Conservation (phyloP, 139 green algal genomes). For the Chlamydomonas schloesseri region DNA sequence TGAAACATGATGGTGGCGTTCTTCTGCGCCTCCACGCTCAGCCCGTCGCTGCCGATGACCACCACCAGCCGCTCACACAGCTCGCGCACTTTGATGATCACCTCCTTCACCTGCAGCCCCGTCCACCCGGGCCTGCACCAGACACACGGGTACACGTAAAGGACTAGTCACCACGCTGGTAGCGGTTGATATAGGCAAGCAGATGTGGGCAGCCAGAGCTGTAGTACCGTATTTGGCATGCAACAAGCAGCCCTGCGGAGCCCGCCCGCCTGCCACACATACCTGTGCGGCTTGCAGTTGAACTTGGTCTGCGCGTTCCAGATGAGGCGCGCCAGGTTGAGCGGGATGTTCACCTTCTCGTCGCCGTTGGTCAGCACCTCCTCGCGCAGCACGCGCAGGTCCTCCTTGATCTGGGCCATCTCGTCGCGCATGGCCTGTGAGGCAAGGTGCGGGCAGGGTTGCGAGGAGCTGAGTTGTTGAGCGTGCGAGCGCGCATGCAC, state of each 20-base stretch:
- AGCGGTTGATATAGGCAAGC: too few species aligned
- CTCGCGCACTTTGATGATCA: constrained; percentile 64
- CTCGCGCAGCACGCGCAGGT: constrained; percentile 83
- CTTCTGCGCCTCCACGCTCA: constrained; percentile 92
- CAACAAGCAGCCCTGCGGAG: too few species aligned
- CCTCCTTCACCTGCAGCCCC: constrained; percentile 26
- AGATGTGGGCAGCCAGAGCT: too few species aligned
- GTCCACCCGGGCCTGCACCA: constrained; percentile 29
- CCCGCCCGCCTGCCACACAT: too few species aligned
- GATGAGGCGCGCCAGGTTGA: constrained; percentile 94
- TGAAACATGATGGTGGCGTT: constrained; percentile 97
- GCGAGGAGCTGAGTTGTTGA: too few species aligned
- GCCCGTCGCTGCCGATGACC: constrained; percentile 85
- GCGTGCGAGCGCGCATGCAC: too few species aligned
- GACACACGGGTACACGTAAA: too few species aligned
- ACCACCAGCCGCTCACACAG: constrained; percentile 82
- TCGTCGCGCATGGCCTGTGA: constrained; percentile 46
- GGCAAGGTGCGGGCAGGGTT: too few species aligned
- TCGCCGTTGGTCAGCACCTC: constrained; percentile 90
- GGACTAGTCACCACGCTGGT: too few species aligned
- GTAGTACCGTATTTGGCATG: too few species aligned
- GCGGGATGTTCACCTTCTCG: constrained; percentile 85
- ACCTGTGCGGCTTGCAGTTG: constrained; percentile 58
- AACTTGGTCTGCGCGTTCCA: constrained; percentile 96
- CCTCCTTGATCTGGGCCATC: constrained; percentile 54